Evolutionary conservation across 1,139 yeast species (phyloP).

Genomic region (Hansenula sp.): DNA sequence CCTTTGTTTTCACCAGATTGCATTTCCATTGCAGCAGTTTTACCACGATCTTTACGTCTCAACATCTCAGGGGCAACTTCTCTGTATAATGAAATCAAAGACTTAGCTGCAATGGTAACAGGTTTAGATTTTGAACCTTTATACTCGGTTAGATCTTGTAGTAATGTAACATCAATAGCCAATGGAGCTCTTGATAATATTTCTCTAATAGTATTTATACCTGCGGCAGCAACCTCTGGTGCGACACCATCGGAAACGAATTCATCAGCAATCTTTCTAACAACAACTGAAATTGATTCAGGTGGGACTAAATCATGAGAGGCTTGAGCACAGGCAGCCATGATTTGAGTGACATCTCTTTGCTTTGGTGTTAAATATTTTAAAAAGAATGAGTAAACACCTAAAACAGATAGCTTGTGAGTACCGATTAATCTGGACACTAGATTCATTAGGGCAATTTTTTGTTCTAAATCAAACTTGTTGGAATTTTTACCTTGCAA

Average conservation of each 20-base stretch:
- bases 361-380: conserved; percentile 94
- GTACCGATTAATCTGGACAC: conserved; percentile 88
- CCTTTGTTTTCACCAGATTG: conserved; percentile 48
- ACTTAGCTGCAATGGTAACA: conserved; percentile 91
- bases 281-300: conserved; percentile 72
- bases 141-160: conserved; percentile 87
- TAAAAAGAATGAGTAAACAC: conserved; percentile 81
- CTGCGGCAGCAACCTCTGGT: conserved; percentile 97
- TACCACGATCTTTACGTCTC: conserved; percentile 86
- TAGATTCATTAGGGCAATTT: conserved; percentile 80
- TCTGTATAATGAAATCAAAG: conserved; percentile 81
- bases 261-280: conserved; percentile 93
- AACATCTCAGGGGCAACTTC: conserved; percentile 97
- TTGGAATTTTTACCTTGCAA: conserved; percentile 63
- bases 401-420: conserved; percentile 86
- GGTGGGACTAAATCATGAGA: conserved; percentile 97
- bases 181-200: conserved; percentile 89
- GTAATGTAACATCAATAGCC: conserved; percentile 80
- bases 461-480: conserved; percentile 80
- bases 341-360: conserved; percentile 86
- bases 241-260: conserved; percentile 98
- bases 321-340: conserved; percentile 97
- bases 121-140: conserved; percentile 92
- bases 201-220: conserved; percentile 91
- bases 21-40: conserved; percentile 77